Evolutionary conservation across 768 basidiomycete species (phyloP).

Genomic region (Russula emetica): DNA sequence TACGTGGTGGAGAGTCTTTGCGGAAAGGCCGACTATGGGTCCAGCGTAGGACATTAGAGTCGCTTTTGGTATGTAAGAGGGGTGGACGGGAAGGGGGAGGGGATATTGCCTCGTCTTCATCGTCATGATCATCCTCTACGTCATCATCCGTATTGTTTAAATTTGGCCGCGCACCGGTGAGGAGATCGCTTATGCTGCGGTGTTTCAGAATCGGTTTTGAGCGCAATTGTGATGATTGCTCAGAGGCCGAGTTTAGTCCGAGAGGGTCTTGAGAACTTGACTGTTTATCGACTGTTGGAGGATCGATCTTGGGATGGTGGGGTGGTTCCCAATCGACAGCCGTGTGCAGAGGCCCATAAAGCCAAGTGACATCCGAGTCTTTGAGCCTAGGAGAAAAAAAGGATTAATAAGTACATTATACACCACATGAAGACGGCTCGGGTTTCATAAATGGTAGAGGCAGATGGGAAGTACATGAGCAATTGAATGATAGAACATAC

Average conservation of each 20-base stretch:
- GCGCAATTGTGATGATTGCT: slow-evolving; percentile 30
- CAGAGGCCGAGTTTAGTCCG: slow-evolving; percentile 40
- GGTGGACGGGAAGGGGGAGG: slow-evolving; percentile 44
- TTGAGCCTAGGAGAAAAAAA: slow-evolving; percentile 69
- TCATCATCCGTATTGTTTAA: slow-evolving; percentile 61
- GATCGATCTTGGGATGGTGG: slow-evolving; percentile 47
- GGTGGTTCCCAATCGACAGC: slow-evolving; percentile 81
- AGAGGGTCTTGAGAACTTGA: slow-evolving; percentile 48
- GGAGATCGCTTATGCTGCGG: slow-evolving; percentile 85
- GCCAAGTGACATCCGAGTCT: slow-evolving; percentile 98
- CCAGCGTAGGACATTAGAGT: slow-evolving; percentile 66
- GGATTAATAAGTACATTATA: slow-evolving; percentile 12
- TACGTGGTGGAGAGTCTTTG: slow-evolving; percentile 69
- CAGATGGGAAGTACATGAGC: neutral
- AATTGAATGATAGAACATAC: slow-evolving; percentile 44
- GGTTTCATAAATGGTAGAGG: slow-evolving; percentile 1
- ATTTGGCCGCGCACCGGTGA: slow-evolving; percentile 65
- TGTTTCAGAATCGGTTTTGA: slow-evolving; percentile 94
- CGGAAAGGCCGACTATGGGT: slow-evolving; percentile 44
- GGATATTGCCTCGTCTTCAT: slow-evolving; percentile 13
- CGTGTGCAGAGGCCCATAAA: slow-evolving; percentile 94
- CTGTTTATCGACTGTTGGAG: slow-evolving; percentile 38
- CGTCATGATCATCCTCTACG: slow-evolving; percentile 16
- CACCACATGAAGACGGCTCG: neutral
- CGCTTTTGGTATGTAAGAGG: slow-evolving; percentile 81